These are phyloP conservation scores for Sporothrix protearum DNA, from an alignment of 2,329 filamentous ascomycete genomes.

Conservation along the genomic window DNA sequence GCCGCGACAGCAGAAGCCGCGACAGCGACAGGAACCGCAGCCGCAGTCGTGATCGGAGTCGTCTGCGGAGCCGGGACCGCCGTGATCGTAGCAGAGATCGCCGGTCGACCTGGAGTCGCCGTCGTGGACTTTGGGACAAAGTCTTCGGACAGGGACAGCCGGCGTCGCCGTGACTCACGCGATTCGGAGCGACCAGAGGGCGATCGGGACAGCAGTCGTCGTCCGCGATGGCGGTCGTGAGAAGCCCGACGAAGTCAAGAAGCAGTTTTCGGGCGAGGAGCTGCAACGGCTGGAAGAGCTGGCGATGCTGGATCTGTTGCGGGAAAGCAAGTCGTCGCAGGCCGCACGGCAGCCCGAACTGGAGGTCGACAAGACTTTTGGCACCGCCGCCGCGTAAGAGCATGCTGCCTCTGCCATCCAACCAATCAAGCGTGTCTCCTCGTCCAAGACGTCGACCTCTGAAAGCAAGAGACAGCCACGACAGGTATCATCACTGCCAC, in stretches of 20 bases:
- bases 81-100: slow-evolving; percentile 39
- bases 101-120: not conserved
- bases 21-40: slow-evolving; percentile 6
- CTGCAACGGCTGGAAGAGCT: slow-evolving; percentile 56
- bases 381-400: slow-evolving; percentile 52
- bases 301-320: slow-evolving; percentile 55
- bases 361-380: slow-evolving; percentile 53
- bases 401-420: slow-evolving; percentile 56
- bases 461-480: slow-evolving; percentile 37
- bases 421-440: slow-evolving; percentile 49
- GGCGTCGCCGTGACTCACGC: slow-evolving; percentile 38
- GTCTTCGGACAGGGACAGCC: not conserved
- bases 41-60: slow-evolving; percentile 31
- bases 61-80: slow-evolving; percentile 45
- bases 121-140: not conserved
- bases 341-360: slow-evolving; percentile 50
- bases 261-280: slow-evolving; percentile 57
- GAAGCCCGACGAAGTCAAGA: slow-evolving; percentile 47
- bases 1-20: not conserved
- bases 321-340: slow-evolving; percentile 52
- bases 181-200: slow-evolving; percentile 45
- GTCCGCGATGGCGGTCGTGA: no score
- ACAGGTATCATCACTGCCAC: not conserved
- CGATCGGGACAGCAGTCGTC: slow-evolving; percentile 44
- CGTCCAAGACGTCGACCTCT: slow-evolving; percentile 41